Percentiles rank a stretch among this genome's conserved stretches.
These are phyloP conservation scores for Porogramme epimiltina DNA, from an alignment of 1,284 basidiomycete genomes.

Conservation along the genomic window DNA sequence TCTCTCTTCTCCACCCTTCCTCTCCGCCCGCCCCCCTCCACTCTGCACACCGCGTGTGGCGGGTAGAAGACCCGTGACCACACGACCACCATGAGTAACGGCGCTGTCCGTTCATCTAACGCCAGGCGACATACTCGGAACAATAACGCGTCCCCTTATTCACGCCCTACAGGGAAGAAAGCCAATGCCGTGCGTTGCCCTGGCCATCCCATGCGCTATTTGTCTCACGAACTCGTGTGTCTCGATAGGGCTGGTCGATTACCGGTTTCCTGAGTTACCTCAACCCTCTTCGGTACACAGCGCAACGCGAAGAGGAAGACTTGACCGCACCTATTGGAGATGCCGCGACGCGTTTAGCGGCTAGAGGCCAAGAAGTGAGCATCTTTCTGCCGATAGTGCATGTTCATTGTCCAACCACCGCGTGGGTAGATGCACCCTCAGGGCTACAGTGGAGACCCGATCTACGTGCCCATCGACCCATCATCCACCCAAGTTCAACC, in stretches of 20 bases:
- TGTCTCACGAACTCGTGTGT: background rate
- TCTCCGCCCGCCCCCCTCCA: background rate
- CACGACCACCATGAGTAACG: conserved; percentile 21
- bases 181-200: conserved; percentile 15
- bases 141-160: conserved; percentile 27
- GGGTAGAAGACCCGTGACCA: background rate
- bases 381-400: background rate
- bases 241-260: conserved; percentile 23
- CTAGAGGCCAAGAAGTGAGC: conserved; percentile 18
- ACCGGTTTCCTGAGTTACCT: conserved; percentile 22
- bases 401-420: background rate
- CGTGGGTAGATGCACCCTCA: background rate
- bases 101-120: conserved; percentile 13
- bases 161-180: conserved; percentile 24
- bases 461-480: background rate
- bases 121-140: conserved; percentile 23
- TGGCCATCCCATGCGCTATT: too few relatives aligned
- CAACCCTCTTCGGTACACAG: conserved; percentile 22
- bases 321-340: conserved; percentile 5
- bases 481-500: background rate
- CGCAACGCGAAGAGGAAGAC: conserved; percentile 2
- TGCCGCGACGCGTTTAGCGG: conserved; percentile 12
- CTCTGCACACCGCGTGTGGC: background rate
- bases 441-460: background rate
- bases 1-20: conserved; percentile 6